These are phyloP conservation scores for Calonectria leucothoes DNA, from an alignment of 2,329 filamentous ascomycete species.

Conservation along the genomic window DNA sequence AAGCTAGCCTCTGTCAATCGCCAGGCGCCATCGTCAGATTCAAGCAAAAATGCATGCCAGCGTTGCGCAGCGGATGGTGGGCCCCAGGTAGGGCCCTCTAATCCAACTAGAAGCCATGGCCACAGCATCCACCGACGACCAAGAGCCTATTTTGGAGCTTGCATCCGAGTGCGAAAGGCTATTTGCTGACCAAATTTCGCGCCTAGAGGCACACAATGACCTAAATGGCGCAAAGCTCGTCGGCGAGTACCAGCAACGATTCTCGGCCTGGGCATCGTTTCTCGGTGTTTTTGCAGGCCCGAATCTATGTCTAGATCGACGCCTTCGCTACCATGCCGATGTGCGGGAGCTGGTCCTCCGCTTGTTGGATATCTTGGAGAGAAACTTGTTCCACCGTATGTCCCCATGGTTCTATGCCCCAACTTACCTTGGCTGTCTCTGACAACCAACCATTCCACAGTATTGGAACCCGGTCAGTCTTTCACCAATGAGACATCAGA, in stretches of 20 bases:
- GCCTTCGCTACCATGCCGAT: neutral
- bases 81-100: neutral
- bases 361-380: neutral
- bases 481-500: neutral
- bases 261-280: slow-evolving; percentile 1
- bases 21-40: neutral
- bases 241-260: neutral
- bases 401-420: neutral
- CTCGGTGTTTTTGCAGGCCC: slow-evolving; percentile 1
- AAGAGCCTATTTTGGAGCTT: slow-evolving; percentile 5
- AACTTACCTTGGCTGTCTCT: neutral
- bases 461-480: neutral
- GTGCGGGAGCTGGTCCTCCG: slow-evolving; percentile 5
- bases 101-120: neutral
- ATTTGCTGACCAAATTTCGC: neutral
- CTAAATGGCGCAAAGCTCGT: slow-evolving; percentile 5
- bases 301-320: slow-evolving; percentile 4
- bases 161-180: slow-evolving; percentile 1
- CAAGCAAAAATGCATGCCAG: neutral
- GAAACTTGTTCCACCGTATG: neutral
- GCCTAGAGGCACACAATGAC: neutral
- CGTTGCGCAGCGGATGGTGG: neutral
- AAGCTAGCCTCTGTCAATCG: neutral
- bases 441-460: neutral
- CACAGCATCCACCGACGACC: neutral